A percentile compares a stretch with the other conserved stretches of the same genome.
These are phyloP conservation scores for Aureobasidium sp. DNA, from an alignment of 2,329 filamentous ascomycete species.

Conservation along the genomic window DNA sequence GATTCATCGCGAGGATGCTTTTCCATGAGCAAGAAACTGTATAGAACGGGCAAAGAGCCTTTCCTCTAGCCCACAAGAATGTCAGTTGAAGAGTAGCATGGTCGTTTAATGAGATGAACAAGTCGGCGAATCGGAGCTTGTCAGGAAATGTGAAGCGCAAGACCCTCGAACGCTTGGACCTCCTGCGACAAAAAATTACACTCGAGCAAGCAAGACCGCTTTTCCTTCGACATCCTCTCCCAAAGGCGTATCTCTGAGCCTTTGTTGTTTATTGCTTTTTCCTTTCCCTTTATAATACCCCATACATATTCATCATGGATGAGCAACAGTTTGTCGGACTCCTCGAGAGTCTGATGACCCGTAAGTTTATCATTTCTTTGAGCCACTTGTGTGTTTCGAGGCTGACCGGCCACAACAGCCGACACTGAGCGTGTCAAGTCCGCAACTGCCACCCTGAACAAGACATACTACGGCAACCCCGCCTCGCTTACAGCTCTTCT, in stretches of 20 bases:
- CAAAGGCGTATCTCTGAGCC: background rate
- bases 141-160: no score
- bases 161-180: background rate
- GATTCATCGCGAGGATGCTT: background rate
- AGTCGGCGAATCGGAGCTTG: no score
- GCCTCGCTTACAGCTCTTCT: constrained; percentile 81
- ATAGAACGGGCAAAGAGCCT: background rate
- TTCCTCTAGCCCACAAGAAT: background rate
- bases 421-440: constrained; percentile 71
- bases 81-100: no score
- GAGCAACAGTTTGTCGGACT: constrained; percentile 77
- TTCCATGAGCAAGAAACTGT: background rate
- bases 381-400: background rate
- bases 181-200: background rate
- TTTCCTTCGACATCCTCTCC: constrained; percentile 3
- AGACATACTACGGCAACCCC: constrained; percentile 83
- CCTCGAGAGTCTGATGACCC: constrained; percentile 78
- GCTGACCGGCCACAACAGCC: constrained; percentile 44
- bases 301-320: constrained; percentile 49
- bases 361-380: constrained; percentile 46
- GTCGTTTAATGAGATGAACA: no score
- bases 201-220: background rate
- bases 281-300: constrained; percentile 12
- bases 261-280: constrained; percentile 12
- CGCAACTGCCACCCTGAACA: constrained; percentile 81